These are phyloP conservation scores for Conringia planisiliqua DNA, from an alignment of 345 rosid genomes.

Conservation along the genomic window DNA sequence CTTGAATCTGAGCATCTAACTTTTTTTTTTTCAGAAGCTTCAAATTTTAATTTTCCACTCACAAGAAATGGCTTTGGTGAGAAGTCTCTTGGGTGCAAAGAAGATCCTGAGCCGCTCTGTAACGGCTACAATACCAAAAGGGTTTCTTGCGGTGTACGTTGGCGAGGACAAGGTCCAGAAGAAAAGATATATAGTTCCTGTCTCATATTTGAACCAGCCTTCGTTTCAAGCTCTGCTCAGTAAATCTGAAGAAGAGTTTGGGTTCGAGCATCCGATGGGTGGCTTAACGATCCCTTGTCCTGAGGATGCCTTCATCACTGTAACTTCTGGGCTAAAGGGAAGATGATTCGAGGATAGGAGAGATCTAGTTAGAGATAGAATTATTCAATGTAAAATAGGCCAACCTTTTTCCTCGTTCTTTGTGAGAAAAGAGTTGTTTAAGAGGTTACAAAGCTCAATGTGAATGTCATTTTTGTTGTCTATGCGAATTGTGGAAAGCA, in stretches of 20 bases:
- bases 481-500: background rate
- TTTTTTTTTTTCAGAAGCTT: background rate
- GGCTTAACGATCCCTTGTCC: constrained; percentile 51
- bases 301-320: constrained; percentile 37
- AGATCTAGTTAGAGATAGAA: constrained; percentile 7
- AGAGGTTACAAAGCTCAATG: background rate
- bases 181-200: constrained; percentile 45
- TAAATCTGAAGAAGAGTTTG: constrained; percentile 49
- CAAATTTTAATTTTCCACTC: background rate
- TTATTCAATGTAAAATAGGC: background rate
- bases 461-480: background rate
- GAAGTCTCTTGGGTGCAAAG: constrained; percentile 12
- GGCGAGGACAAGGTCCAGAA: constrained; percentile 37
- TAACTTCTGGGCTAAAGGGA: constrained; percentile 32
- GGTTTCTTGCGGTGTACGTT: constrained; percentile 46
- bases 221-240: constrained; percentile 42
- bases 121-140: constrained; percentile 31
- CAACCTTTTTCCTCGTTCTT: background rate
- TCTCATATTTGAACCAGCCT: constrained; percentile 40
- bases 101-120: constrained; percentile 22
- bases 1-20: background rate
- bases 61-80: constrained; percentile 12
- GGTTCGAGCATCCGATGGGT: constrained; percentile 48
- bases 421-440: constrained; percentile 20
- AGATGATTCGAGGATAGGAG: background rate